Percentiles rank a stretch among this genome's conserved stretches.
These are phyloP conservation scores for Gnomoniopsis sp. DNA, from an alignment of 2,329 filamentous ascomycete species.

Conservation along the genomic window DNA sequence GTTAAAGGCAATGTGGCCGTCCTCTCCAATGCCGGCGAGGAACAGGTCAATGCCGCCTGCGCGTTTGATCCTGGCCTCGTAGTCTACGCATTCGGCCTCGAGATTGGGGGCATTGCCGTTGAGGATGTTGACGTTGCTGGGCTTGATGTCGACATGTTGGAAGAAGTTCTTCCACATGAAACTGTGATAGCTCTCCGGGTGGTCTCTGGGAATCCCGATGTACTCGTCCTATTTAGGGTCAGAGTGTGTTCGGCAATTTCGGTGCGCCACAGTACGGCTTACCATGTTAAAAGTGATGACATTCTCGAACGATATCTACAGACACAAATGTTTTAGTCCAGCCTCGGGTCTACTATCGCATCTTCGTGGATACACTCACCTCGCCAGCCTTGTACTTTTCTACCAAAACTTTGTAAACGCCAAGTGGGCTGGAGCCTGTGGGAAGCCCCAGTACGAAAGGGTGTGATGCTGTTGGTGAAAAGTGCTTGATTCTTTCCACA, in stretches of 20 bases:
- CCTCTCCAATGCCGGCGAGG: conserved; percentile 71
- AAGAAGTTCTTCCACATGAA: conserved; percentile 86
- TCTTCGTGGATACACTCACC: conserved; percentile 21
- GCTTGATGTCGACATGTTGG: conserved; percentile 67
- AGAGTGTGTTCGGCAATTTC: conserved; percentile 48
- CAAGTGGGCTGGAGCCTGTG: conserved; percentile 68
- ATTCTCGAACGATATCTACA: conserved; percentile 49
- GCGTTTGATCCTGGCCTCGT: conserved; percentile 66
- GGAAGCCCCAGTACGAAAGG: conserved; percentile 73
- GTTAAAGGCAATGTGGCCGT: conserved; percentile 81
- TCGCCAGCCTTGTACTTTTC: conserved; percentile 55
- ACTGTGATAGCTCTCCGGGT: conserved; percentile 74
- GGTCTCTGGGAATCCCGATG: conserved; percentile 67
- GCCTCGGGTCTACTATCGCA: neutral
- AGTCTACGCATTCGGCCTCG: conserved; percentile 66
- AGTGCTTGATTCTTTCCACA: conserved; percentile 67
- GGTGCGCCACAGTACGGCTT: conserved; percentile 5
- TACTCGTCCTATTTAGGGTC: conserved; percentile 81
- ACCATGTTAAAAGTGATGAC: conserved; percentile 65
- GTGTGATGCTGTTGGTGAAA: conserved; percentile 58
- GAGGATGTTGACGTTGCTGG: conserved; percentile 68
- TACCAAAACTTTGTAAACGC: conserved; percentile 68
- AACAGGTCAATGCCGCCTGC: conserved; percentile 74
- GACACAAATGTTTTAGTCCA: neutral
- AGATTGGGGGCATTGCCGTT: conserved; percentile 69